phyloP scores from a whole-genome alignment of 129 eudicot genomes.

The Tagetes erecta region DNA sequence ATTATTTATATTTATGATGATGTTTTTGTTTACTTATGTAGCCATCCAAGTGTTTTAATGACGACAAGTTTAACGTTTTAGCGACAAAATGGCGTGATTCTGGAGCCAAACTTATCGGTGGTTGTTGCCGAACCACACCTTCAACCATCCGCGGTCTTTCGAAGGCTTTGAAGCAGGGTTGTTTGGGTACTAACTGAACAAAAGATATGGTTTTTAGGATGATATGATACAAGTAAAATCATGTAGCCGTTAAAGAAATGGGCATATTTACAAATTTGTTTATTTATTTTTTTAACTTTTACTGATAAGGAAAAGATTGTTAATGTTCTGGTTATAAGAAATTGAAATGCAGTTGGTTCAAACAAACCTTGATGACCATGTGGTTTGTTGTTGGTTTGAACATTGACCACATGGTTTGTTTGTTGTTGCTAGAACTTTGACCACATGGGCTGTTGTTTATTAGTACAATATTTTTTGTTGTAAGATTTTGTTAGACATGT shows the following conservation, averaged over 20 bases:
- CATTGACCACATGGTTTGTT: conserved; percentile 12
- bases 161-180: conserved; percentile 42
- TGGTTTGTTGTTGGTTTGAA: conserved; percentile 9
- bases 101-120: conserved; percentile 81
- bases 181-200: conserved; percentile 23
- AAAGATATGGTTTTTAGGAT: conserved; percentile 19
- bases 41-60: conserved; percentile 78
- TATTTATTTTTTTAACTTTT: not conserved
- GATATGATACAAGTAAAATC: not conserved
- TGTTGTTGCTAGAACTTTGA: not conserved
- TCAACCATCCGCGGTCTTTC: conserved; percentile 61
- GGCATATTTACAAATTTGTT: conserved; percentile 1
- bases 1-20: not conserved
- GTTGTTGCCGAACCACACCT: conserved; percentile 92
- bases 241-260: conserved; percentile 21
- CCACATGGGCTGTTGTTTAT: conserved; percentile 2
- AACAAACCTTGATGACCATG: not conserved
- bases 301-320: not conserved
- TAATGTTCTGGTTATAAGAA: not conserved
- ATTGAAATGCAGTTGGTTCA: not conserved
- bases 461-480: not conserved
- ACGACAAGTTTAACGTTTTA: conserved; percentile 54
- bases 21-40: conserved; percentile 25
- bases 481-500: not conserved
- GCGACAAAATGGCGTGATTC: conserved; percentile 76